A percentile compares a stretch with the other conserved stretches of the same genome.
Evolutionary conservation across 805 yeast genomes (phyloP).

Genomic region (Pichia thaimueangensis): DNA sequence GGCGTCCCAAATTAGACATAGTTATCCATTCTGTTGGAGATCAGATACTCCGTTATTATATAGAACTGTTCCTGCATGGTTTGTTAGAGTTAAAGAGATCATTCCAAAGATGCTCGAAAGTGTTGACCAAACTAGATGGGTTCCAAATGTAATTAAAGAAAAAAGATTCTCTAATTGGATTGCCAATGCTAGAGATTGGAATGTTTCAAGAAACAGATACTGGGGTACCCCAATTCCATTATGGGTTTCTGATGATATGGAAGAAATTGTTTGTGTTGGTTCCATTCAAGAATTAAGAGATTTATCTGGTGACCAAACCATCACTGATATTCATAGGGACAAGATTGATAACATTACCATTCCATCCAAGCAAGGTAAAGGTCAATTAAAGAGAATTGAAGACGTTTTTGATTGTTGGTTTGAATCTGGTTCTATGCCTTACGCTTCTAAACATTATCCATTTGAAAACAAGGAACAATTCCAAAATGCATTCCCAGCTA

Average conservation of each 20-base stretch:
- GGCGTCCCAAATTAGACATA: slow-evolving; percentile 82
- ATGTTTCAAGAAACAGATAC: slow-evolving; percentile 94
- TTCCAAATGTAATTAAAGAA: slow-evolving; percentile 82
- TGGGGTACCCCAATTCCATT: slow-evolving; percentile 99
- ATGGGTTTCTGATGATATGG: slow-evolving; percentile 92
- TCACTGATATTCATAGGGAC: slow-evolving; percentile 93
- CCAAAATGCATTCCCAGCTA: slow-evolving; percentile 81
- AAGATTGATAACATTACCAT: slow-evolving; percentile 85
- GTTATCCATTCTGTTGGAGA: slow-evolving; percentile 99
- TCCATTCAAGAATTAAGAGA: slow-evolving; percentile 81
- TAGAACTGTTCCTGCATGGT: slow-evolving; percentile 98
- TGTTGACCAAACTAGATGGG: slow-evolving; percentile 89
- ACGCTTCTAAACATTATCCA: slow-evolving; percentile 94
- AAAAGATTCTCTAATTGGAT: slow-evolving; percentile 98
- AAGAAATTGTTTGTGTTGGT: slow-evolving; percentile 91
- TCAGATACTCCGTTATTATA: slow-evolving; percentile 96
- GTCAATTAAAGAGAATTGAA: slow-evolving; percentile 80
- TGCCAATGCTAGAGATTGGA: slow-evolving; percentile 99
- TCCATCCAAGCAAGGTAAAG: slow-evolving; percentile 88
- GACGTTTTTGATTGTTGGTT: slow-evolving; percentile 99
- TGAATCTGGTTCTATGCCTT: slow-evolving; percentile 99
- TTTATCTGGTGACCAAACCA: slow-evolving; percentile 73
- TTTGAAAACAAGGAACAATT: slow-evolving; percentile 72
- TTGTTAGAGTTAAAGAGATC: slow-evolving; percentile 80
- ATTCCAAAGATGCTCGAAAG: slow-evolving; percentile 85